A percentile compares a stretch with the other conserved stretches of the same genome.
phyloP scores from a whole-genome alignment of 192 early-diverging fungal genomes.

The Mortierella antarctica region DNA sequence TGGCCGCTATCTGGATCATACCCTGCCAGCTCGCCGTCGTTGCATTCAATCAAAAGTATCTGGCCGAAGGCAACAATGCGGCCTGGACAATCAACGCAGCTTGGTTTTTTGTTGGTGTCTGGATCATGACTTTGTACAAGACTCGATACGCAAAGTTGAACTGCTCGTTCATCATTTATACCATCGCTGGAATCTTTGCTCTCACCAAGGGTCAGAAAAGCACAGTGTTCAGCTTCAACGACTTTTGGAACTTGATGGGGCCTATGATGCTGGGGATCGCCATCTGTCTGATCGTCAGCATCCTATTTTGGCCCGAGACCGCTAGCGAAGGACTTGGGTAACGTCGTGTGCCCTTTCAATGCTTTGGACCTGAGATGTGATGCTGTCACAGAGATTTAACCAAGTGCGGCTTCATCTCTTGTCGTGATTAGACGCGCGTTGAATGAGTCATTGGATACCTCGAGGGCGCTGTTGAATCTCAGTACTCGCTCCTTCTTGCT shows the following conservation, averaged over 20 bases:
- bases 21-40: slow-evolving; percentile 43
- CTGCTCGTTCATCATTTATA: slow-evolving; percentile 57
- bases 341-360: not conserved
- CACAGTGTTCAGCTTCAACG: slow-evolving; percentile 13
- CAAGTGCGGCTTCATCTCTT: no score
- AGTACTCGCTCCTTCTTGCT: slow-evolving; percentile 45
- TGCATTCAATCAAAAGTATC: slow-evolving; percentile 47
- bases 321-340: slow-evolving; percentile 63
- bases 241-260: slow-evolving; percentile 44
- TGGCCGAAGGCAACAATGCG: slow-evolving; percentile 18
- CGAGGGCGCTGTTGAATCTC: slow-evolving; percentile 32
- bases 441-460: slow-evolving; percentile 46
- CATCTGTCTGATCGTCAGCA: slow-evolving; percentile 54
- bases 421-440: slow-evolving; percentile 27
- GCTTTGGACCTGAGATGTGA: not conserved
- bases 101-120: slow-evolving; percentile 59
- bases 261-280: slow-evolving; percentile 55
- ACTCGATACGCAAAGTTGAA: slow-evolving; percentile 57
- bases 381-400: not conserved
- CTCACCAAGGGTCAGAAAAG: slow-evolving; percentile 33
- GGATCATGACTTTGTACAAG: slow-evolving; percentile 52
- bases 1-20: slow-evolving; percentile 51
- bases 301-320: slow-evolving; percentile 61
- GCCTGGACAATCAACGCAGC: slow-evolving; percentile 45
- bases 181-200: slow-evolving; percentile 58